These are phyloP conservation scores for Rhododendron griersonianum DNA, from an alignment of 148 eudicot genomes.

Conservation along the genomic window DNA sequence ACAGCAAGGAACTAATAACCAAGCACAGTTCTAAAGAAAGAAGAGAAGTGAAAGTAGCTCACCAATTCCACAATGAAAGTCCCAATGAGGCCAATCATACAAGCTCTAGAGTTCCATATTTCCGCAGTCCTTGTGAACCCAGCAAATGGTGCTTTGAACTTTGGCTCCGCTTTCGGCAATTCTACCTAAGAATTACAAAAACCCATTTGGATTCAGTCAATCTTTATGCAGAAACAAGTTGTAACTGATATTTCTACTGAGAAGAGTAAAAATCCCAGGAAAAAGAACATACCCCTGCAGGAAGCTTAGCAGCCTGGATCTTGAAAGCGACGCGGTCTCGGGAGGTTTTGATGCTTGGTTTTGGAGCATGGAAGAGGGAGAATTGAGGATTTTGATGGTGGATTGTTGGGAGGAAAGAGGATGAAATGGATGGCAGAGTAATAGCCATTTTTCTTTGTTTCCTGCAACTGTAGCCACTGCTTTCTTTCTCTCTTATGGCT, in stretches of 20 bases:
- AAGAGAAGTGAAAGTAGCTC: neutral
- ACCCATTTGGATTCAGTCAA: neutral
- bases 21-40: neutral
- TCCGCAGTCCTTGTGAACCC: constrained; percentile 90
- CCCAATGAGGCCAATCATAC: constrained; percentile 94
- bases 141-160: constrained; percentile 56
- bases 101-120: constrained; percentile 91
- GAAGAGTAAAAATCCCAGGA: neutral
- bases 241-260: neutral
- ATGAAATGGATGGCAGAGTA: constrained; percentile 24
- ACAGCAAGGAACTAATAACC: neutral
- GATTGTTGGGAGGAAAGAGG: constrained; percentile 23
- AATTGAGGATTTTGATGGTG: constrained; percentile 10
- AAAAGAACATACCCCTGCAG: constrained; percentile 49
- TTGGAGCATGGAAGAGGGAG: neutral
- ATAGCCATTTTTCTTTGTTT: constrained; percentile 17
- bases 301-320: constrained; percentile 64
- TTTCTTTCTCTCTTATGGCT: neutral
- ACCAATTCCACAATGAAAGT: constrained; percentile 86
- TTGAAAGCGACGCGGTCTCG: constrained; percentile 18
- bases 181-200: constrained; percentile 46
- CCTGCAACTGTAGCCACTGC: constrained; percentile 8
- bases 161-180: constrained; percentile 74
- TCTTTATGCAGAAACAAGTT: neutral
- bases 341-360: neutral